phyloP scores from a whole-genome alignment of 495 filamentous ascomycete genomes.

The Friedmanniomyces endolithicus region DNA sequence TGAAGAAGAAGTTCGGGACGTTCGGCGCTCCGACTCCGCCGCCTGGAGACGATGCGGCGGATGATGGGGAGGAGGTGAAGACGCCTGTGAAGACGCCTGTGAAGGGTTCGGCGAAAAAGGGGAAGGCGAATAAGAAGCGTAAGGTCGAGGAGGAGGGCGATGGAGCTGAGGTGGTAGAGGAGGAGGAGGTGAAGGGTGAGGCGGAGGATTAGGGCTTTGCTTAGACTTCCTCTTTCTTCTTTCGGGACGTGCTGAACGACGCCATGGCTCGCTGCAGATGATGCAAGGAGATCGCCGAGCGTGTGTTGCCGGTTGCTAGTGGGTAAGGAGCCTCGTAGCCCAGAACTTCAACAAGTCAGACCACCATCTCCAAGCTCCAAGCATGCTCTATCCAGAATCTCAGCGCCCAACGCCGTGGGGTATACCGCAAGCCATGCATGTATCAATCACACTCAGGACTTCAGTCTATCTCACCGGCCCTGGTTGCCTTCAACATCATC shows the following conservation, averaged over 20 bases:
- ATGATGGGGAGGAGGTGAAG: background rate
- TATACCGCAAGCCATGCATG: background rate
- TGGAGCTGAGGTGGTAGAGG: conserved; percentile 21
- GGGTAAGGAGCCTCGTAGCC: too few relatives aligned
- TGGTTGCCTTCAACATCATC: background rate
- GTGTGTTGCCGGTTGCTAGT: too few relatives aligned
- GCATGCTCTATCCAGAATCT: too few relatives aligned
- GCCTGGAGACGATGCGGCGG: background rate
- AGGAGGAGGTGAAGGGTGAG: background rate
- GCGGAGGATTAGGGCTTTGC: background rate
- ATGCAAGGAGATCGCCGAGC: too few relatives aligned
- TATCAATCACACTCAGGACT: background rate
- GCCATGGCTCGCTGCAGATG: too few relatives aligned
- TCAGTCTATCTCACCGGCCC: background rate
- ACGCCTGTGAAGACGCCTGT: background rate
- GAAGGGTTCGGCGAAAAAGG: conserved; percentile 12
- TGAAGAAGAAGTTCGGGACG: conserved; percentile 14
- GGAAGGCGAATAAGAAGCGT: conserved; percentile 31
- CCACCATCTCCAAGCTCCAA: too few relatives aligned
- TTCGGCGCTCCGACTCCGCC: background rate
- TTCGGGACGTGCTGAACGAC: too few relatives aligned
- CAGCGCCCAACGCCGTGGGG: background rate
- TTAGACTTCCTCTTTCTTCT: too few relatives aligned
- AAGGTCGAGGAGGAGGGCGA: conserved; percentile 25
- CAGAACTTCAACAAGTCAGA: too few relatives aligned